Evolutionary conservation across 2,329 filamentous ascomycete genomes (phyloP).

Genomic region (Stachybotrys chlorohalonatus): DNA sequence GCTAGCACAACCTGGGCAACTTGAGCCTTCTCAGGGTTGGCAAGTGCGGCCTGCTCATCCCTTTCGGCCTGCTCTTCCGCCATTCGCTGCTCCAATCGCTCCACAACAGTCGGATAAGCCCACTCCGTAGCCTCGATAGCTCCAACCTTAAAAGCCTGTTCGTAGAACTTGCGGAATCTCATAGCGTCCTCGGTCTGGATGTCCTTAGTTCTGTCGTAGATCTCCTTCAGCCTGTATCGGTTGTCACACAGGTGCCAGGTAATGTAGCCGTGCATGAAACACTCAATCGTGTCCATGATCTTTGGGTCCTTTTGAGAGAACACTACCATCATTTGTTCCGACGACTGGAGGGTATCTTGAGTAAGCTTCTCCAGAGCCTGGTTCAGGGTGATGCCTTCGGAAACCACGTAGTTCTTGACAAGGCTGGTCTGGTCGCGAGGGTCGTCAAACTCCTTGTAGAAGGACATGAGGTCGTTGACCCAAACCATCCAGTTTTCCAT

Average conservation of each 20-base stretch:
- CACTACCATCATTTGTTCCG: constrained; percentile 8
- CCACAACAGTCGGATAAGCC: constrained; percentile 2
- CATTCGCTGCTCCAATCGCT: neutral
- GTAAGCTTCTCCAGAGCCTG: constrained; percentile 9
- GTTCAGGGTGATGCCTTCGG: constrained; percentile 4
- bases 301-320: constrained; percentile 8
- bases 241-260: constrained; percentile 11
- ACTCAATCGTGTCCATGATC: constrained; percentile 10
- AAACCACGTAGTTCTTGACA: constrained; percentile 8
- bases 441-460: constrained; percentile 12
- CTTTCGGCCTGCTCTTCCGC: neutral
- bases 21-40: neutral
- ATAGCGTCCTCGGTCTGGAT: neutral
- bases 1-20: neutral
- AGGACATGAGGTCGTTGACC: constrained; percentile 11
- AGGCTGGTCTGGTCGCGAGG: constrained; percentile 10
- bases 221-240: constrained; percentile 8
- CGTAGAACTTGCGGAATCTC: constrained; percentile 2
- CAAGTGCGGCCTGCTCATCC: neutral
- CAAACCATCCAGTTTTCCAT: constrained; percentile 11
- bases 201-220: constrained; percentile 4
- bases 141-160: constrained; percentile 2
- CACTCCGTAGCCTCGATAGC: constrained; percentile 1
- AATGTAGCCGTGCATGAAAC: constrained; percentile 10
- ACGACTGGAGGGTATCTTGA: constrained; percentile 6